Percentiles rank a stretch among this genome's conserved stretches.
Evolutionary conservation across 805 yeast species (phyloP).

Genomic region (Metschnikowia sp.): DNA sequence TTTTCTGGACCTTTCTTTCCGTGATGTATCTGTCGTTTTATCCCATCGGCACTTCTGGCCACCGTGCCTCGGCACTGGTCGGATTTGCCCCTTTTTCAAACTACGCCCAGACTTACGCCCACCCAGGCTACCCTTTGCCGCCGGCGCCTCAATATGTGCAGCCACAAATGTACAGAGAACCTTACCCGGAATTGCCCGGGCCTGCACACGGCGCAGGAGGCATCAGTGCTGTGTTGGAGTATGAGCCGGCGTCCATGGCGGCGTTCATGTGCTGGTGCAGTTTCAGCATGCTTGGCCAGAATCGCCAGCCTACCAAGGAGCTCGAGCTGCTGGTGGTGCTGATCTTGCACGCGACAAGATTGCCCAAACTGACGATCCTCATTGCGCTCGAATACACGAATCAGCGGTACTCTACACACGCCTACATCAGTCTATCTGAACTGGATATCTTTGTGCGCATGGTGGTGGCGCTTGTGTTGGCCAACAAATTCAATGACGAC

Average conservation of each 20-base stretch:
- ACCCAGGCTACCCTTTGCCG: slow-evolving; percentile 7
- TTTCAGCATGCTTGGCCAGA: slow-evolving; percentile 61
- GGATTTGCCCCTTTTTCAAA: slow-evolving; percentile 21
- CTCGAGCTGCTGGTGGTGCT: slow-evolving; percentile 60
- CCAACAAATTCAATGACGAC: slow-evolving; percentile 94
- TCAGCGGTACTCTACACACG: slow-evolving; percentile 45
- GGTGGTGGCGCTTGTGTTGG: slow-evolving; percentile 70
- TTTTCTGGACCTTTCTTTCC: not conserved
- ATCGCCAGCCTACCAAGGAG: slow-evolving; percentile 39
- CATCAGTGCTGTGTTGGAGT: slow-evolving; percentile 72
- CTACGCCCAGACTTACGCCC: slow-evolving; percentile 14
- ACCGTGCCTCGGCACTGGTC: slow-evolving; percentile 29
- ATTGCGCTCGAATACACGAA: slow-evolving; percentile 77
- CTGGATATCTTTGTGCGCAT: slow-evolving; percentile 50
- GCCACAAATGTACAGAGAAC: not conserved
- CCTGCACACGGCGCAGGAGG: slow-evolving; percentile 50
- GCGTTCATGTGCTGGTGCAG: slow-evolving; percentile 75
- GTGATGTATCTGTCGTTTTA: slow-evolving; percentile 10
- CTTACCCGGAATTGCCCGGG: not conserved
- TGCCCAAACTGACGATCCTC: slow-evolving; percentile 78
- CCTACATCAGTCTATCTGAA: slow-evolving; percentile 21
- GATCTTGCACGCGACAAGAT: slow-evolving; percentile 80
- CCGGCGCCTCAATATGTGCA: slow-evolving; percentile 14
- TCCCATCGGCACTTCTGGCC: slow-evolving; percentile 38
- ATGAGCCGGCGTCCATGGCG: slow-evolving; percentile 75